Base-by-base conservation (phyloP, 768 basidiomycete species). In the Lyophyllum semitale region DNA sequence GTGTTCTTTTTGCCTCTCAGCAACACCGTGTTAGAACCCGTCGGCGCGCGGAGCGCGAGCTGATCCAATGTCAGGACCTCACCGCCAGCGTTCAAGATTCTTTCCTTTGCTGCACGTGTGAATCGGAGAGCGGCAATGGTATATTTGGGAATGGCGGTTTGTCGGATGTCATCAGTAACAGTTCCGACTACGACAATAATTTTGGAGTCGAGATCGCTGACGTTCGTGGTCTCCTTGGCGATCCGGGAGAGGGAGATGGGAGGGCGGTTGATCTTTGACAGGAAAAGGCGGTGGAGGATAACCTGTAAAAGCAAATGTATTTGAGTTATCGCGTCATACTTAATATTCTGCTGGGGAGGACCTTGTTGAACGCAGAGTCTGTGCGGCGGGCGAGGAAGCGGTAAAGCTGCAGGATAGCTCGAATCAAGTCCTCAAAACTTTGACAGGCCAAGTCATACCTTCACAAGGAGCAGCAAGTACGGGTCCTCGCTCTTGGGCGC, bases 401-500 rank as follows among this genome's bases (percentile, higher is more conserved):
- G 82, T 99, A 99, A 62, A 98, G 87, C 96, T 99, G 66, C 7
- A 56, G 18, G 44, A 53, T 33, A 11, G 2, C 37, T 59, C 23
- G 55, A 27, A n/a, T 67, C 33, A 62, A 50, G 6, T 40, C 53
- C 55, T 20, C 13, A 27, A 33, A 46, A 18, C 17, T 44, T n/a
- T 6, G 37, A 17, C 12, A 25, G 13, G 23, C 12, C 4, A 50
- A 41, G 38, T 67, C 76, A 57, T 69, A 95, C 95, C 87, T 98
- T 98, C 77, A 98, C 97, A 59, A 99, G 88, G 68, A 98, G 84
- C 67, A 97, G 87, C 66, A 99, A 85, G 81, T 99, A 98, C 17
- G 96, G 96, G 77, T 99, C 97, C 90, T 98, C 93, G 74, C 93
- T 96, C 83, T 92, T 93, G 73, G 97, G 97, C 60, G 93, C 93